A percentile compares a stretch with the other conserved stretches of the same genome.
Evolutionary conservation across 345 rosid genomes (phyloP).

Genomic region (Boechera retrofracta): DNA sequence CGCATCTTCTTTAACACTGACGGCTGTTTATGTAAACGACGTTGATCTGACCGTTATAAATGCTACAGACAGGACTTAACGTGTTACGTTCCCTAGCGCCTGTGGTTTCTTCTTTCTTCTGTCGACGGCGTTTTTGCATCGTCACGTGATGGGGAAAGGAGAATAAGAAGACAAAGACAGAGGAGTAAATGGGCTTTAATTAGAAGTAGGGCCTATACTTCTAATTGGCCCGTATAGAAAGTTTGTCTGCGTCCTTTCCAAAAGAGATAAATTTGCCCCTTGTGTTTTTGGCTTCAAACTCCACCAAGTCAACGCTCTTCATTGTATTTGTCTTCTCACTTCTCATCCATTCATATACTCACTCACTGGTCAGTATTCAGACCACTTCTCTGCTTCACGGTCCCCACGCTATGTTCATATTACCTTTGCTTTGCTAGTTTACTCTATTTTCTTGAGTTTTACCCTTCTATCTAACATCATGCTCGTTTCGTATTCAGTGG

Average conservation of each 20-base stretch:
- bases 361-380: constrained; percentile 6
- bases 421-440: constrained; percentile 1
- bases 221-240: constrained; percentile 38
- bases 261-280: constrained; percentile 44
- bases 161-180: constrained; percentile 35
- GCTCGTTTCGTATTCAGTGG: neutral
- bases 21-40: neutral
- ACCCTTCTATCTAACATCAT: neutral
- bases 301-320: constrained; percentile 38
- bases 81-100: constrained; percentile 29
- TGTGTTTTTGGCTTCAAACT: constrained; percentile 27
- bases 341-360: neutral
- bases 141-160: constrained; percentile 23
- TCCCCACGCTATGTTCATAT: constrained; percentile 35
- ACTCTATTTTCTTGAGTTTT: neutral
- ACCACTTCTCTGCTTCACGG: constrained; percentile 21
- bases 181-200: constrained; percentile 45
- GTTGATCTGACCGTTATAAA: constrained; percentile 32
- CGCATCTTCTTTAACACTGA: neutral
- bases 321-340: constrained; percentile 13
- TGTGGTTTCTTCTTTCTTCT: neutral
- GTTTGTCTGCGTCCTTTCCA: constrained; percentile 40
- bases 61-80: constrained; percentile 13
- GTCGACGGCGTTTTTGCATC: constrained; percentile 25
- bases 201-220: constrained; percentile 38